Conservation (phyloP, 257 asterid genomes). For the Solanum corneliomulleri region DNA sequence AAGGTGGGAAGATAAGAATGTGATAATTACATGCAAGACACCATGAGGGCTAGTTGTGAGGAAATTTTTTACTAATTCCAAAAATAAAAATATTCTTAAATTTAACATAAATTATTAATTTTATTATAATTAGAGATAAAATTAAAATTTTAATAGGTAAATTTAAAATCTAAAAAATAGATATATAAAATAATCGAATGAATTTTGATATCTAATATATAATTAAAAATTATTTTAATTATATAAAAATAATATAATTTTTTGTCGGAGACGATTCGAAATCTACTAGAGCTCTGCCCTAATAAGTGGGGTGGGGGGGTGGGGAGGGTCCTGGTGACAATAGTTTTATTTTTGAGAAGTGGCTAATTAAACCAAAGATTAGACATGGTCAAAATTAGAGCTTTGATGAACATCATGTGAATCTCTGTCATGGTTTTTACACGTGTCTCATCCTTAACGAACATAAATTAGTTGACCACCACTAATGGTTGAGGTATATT, state of each 20-base stretch:
- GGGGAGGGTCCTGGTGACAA: background rate
- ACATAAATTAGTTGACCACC: background rate
- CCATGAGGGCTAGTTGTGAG: background rate
- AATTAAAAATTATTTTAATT: too few species aligned
- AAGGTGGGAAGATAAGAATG: background rate
- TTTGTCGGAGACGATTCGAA: fast-evolving
- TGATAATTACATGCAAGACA: background rate
- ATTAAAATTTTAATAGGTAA: too few species aligned
- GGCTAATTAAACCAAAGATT: background rate
- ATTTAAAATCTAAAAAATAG: too few species aligned
- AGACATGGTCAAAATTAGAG: background rate
- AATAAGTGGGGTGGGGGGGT: too few species aligned
- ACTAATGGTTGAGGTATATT: background rate
- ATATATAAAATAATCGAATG: fast-evolving
- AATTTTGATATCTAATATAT: fast-evolving
- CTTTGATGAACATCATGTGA: background rate
- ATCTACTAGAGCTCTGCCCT: too few species aligned
- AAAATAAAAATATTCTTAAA: too few species aligned
- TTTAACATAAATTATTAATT: too few species aligned
- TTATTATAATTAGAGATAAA: too few species aligned
- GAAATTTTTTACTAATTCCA: background rate
- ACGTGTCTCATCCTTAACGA: background rate
- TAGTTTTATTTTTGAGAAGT: background rate
- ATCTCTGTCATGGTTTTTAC: background rate
- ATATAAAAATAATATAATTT: too few species aligned